Evolutionary conservation across 2,329 filamentous ascomycete species (phyloP).

Genomic region (Elsinoe batatas): DNA sequence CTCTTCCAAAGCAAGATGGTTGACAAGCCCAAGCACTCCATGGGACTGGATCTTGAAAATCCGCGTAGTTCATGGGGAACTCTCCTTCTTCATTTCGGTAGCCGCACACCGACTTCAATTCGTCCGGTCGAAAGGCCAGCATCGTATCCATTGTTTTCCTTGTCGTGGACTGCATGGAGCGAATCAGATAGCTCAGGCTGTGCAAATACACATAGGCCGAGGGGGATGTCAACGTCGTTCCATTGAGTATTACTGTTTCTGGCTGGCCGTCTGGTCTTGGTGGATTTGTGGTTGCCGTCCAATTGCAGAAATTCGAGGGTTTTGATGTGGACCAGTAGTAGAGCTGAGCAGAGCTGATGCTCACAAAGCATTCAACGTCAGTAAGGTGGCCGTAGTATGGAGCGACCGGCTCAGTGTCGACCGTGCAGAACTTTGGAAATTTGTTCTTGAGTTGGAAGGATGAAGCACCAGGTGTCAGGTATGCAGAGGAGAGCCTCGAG

Average conservation of each 20-base stretch:
- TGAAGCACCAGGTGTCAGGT: not conserved
- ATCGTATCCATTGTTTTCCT: not conserved
- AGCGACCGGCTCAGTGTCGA: not conserved
- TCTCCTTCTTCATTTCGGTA: not conserved
- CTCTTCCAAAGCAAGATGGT: not conserved
- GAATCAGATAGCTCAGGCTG: not conserved
- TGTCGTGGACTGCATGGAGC: not conserved
- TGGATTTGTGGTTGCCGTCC: not conserved
- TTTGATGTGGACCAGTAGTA: not conserved
- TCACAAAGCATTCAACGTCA: not conserved
- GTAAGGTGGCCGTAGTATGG: not conserved
- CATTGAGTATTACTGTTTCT: not conserved
- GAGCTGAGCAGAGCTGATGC: not conserved
- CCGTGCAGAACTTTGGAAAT: not conserved
- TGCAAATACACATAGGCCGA: not conserved
- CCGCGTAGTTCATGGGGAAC: not conserved
- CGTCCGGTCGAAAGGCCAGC: not conserved
- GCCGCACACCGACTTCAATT: not conserved
- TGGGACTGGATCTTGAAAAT: not conserved
- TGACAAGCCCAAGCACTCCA: constrained; percentile 3
- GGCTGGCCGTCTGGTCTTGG: not conserved
- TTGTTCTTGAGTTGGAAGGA: not conserved
- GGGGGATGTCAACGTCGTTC: not conserved
- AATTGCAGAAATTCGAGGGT: not conserved
- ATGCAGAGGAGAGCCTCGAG: not conserved